These are phyloP conservation scores for Panicum miliaceum DNA, from an alignment of 176 grass and related monocot species.

Conservation along the genomic window DNA sequence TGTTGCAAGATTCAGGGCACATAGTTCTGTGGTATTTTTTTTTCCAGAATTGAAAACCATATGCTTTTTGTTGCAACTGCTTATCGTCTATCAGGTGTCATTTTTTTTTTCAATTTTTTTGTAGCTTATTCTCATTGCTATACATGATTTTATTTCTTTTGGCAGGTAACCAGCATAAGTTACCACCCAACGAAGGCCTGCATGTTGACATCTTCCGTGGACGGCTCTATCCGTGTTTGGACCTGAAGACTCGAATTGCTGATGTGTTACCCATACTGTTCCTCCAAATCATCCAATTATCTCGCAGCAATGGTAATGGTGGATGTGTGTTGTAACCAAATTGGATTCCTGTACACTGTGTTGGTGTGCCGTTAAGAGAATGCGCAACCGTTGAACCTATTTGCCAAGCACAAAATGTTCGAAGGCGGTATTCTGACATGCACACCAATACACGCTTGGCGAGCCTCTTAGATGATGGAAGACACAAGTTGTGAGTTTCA, in stretches of 20 bases:
- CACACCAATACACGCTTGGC: not conserved
- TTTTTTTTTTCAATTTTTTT: not conserved
- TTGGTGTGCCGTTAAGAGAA: not conserved
- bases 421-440: not conserved
- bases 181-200: slow-evolving; percentile 85
- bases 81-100: not conserved
- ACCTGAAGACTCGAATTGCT: slow-evolving; percentile 34
- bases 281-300: slow-evolving; percentile 17
- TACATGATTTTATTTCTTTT: slow-evolving; percentile 26
- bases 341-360: not conserved
- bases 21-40: slow-evolving; percentile 84
- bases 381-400: not conserved
- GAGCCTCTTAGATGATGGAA: not conserved
- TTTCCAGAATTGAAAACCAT: slow-evolving; percentile 20
- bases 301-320: not conserved
- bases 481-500: not conserved
- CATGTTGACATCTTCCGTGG: slow-evolving; percentile 92
- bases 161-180: slow-evolving; percentile 84
- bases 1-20: slow-evolving; percentile 79
- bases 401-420: not conserved
- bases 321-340: not conserved
- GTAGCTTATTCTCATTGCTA: not conserved
- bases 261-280: not conserved
- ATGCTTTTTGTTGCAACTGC: not conserved
- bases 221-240: slow-evolving; percentile 89